Evolutionary conservation across 495 filamentous ascomycete genomes (phyloP).

Genomic region (Penicillium robsamsonii): DNA sequence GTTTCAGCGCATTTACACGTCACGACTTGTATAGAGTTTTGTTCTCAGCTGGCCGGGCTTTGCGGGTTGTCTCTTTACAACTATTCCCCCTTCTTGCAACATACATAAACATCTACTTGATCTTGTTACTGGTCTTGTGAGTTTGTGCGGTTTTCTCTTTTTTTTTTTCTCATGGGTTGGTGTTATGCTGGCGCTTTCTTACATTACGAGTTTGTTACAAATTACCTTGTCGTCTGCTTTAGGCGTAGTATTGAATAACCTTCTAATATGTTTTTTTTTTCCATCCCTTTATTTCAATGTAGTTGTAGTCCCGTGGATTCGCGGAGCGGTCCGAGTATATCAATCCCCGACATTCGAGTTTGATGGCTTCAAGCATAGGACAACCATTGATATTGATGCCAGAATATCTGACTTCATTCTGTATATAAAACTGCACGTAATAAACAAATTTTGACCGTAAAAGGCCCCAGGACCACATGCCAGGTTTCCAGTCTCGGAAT

Average conservation of each 20-base stretch:
- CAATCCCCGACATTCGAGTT: neutral
- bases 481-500: neutral
- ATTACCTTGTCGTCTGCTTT: neutral
- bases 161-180: slow-evolving; percentile 21
- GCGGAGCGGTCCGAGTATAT: neutral
- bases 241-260: slow-evolving; percentile 1
- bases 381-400: neutral
- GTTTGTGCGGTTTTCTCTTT: slow-evolving; percentile 13
- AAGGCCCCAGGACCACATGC: neutral
- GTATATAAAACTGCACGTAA: neutral
- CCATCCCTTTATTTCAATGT: neutral
- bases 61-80: slow-evolving; percentile 18
- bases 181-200: slow-evolving; percentile 22
- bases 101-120: slow-evolving; percentile 27
- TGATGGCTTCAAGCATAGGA: neutral
- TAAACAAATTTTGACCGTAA: neutral
- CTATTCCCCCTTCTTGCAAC: slow-evolving; percentile 23
- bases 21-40: slow-evolving; percentile 32
- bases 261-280: neutral
- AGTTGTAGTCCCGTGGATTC: neutral
- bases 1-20: slow-evolving; percentile 26
- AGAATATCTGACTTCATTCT: neutral
- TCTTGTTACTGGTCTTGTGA: slow-evolving; percentile 3
- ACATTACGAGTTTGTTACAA: slow-evolving; percentile 7
- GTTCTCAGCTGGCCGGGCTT: slow-evolving; percentile 18